phyloP scores from a whole-genome alignment of 805 yeast genomes.

The Kregervanrija delftensis region DNA sequence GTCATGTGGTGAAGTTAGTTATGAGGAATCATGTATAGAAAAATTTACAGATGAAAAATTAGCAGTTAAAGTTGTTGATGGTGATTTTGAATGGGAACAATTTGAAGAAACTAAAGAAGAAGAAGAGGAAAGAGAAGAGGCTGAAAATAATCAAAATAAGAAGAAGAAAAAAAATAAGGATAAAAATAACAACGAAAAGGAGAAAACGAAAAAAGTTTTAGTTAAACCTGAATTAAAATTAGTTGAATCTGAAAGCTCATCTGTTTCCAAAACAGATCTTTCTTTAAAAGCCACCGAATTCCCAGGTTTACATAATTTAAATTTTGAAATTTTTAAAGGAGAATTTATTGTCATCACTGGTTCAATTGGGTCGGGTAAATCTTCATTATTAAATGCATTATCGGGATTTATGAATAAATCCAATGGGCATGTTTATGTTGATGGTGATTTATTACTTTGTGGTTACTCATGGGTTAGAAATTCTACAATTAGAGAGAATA shows the following conservation, averaged over 20 bases:
- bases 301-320: slow-evolving; percentile 44
- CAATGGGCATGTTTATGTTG: slow-evolving; percentile 43
- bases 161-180: neutral
- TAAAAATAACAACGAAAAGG: neutral
- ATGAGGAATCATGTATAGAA: slow-evolving; percentile 22
- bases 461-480: slow-evolving; percentile 86
- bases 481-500: slow-evolving; percentile 69
- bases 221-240: neutral
- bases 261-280: neutral
- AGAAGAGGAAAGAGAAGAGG: slow-evolving; percentile 7
- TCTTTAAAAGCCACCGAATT: slow-evolving; percentile 16
- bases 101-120: slow-evolving; percentile 31
- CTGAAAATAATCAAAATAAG: neutral
- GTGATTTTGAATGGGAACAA: slow-evolving; percentile 61
- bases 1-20: slow-evolving; percentile 32
- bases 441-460: slow-evolving; percentile 47
- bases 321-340: slow-evolving; percentile 48
- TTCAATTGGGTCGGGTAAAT: slow-evolving; percentile 58
- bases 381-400: slow-evolving; percentile 64
- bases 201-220: neutral
- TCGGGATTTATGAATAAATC: slow-evolving; percentile 64
- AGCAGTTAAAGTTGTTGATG: slow-evolving; percentile 49
- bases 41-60: slow-evolving; percentile 18
- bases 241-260: neutral
- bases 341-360: slow-evolving; percentile 78